Conservation (phyloP, 2,329 filamentous ascomycete species). For the Hypomyces rosellus region DNA sequence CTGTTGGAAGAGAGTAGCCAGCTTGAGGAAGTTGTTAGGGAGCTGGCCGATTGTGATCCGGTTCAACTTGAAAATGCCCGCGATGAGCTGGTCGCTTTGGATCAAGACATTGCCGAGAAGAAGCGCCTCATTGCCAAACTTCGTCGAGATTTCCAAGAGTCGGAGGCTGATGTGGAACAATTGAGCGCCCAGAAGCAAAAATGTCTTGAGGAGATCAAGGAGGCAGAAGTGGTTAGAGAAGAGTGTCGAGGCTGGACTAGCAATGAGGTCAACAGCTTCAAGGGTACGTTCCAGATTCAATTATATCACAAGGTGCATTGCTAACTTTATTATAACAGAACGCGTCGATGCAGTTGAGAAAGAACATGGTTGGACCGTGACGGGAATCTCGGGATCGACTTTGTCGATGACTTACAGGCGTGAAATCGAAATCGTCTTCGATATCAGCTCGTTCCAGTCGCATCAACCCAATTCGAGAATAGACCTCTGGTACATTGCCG, state of each 20-base stretch:
- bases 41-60: conserved; percentile 73
- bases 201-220: conserved; percentile 67
- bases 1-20: conserved; percentile 60
- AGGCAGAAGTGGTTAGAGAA: conserved; percentile 77
- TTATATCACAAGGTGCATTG: not conserved
- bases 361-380: conserved; percentile 65
- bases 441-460: conserved; percentile 54
- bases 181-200: conserved; percentile 61
- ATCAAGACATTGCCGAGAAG: conserved; percentile 65
- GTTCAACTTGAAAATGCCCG: conserved; percentile 69
- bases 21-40: conserved; percentile 65
- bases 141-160: conserved; percentile 59
- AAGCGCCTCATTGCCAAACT: conserved; percentile 61
- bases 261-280: conserved; percentile 71
- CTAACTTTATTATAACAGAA: conserved; percentile 44
- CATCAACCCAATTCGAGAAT: conserved; percentile 47
- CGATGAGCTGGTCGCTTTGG: conserved; percentile 57
- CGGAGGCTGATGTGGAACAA: conserved; percentile 57
- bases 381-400: conserved; percentile 52
- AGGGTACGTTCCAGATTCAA: conserved; percentile 45
- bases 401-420: conserved; percentile 69
- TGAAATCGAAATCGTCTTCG: conserved; percentile 68
- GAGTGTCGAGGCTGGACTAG: conserved; percentile 86
- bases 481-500: conserved; percentile 64
- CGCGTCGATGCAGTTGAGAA: conserved; percentile 61